Conservation (phyloP, 352 stramenopile genomes). For the Pythium rhizo-oryzae region DNA sequence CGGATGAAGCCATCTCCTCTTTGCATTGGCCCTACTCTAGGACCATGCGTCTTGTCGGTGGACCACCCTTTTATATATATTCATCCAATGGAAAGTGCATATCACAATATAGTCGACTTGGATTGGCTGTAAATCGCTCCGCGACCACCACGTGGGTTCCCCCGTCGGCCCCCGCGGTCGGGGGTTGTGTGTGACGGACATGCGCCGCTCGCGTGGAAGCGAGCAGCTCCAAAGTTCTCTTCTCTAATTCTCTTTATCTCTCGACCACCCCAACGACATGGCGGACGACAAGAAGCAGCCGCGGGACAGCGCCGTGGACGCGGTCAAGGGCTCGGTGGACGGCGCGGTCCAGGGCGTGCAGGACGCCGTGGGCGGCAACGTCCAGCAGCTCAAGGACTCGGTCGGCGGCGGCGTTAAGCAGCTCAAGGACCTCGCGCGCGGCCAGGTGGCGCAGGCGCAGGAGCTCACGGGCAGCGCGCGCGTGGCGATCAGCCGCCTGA, state of each 20-base stretch:
- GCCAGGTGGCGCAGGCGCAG: slow-evolving; percentile 54
- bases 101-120: neutral
- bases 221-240: neutral
- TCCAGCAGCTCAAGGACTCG: slow-evolving; percentile 50
- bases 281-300: slow-evolving; percentile 57
- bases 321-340: slow-evolving; percentile 55
- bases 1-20: too few relatives aligned
- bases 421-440: slow-evolving; percentile 42
- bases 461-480: slow-evolving; percentile 66
- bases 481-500: slow-evolving; percentile 40
- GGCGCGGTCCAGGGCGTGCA: slow-evolving; percentile 41
- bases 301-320: slow-evolving; percentile 49
- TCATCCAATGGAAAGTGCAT: neutral
- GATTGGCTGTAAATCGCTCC: slow-evolving; percentile 24
- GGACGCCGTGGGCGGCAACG: slow-evolving; percentile 54
- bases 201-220: slow-evolving; percentile 13
- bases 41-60: too few relatives aligned
- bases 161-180: too few relatives aligned
- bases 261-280: slow-evolving; percentile 2
- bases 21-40: too few relatives aligned
- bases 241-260: slow-evolving; percentile 6
- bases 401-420: slow-evolving; percentile 43
- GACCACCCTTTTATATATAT: neutral
- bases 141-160: neutral
- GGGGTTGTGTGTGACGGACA: slow-evolving; percentile 20